These are phyloP conservation scores for Acanthamoeba triangularis DNA, from an alignment of 208 protist genomes.

Conservation along the genomic window DNA sequence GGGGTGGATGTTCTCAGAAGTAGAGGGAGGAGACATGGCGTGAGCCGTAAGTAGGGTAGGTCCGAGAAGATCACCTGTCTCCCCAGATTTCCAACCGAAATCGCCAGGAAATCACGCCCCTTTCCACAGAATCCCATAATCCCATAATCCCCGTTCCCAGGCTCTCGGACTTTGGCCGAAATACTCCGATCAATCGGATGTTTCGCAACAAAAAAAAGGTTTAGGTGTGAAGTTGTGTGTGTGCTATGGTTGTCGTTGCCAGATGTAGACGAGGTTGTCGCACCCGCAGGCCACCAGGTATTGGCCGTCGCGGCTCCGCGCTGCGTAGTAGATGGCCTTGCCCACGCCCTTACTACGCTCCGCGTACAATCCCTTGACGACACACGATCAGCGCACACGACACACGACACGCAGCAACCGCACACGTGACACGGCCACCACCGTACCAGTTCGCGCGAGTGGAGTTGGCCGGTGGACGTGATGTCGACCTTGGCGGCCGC, in stretches of 20 bases:
- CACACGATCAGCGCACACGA: not conserved
- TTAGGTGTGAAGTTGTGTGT: too few species aligned
- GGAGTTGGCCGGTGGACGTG: not conserved
- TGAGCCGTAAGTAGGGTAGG: too few species aligned
- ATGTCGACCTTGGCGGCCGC: not conserved
- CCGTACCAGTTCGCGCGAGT: not conserved
- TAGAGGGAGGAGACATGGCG: not conserved
- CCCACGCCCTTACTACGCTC: not conserved
- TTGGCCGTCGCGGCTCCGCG: not conserved
- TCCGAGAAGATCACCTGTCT: not conserved
- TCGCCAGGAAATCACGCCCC: not conserved
- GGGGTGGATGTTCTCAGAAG: too few species aligned
- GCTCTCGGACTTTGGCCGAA: too few species aligned
- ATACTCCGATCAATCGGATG: too few species aligned
- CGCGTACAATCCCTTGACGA: slow-evolving; percentile 4
- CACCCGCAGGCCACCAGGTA: not conserved
- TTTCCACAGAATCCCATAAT: not conserved
- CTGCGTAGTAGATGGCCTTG: not conserved
- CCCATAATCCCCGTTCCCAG: too few species aligned
- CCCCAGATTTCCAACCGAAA: not conserved
- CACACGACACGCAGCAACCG: not conserved
- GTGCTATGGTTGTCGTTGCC: not conserved
- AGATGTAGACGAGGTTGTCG: slow-evolving; percentile 25
- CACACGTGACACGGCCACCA: not conserved
- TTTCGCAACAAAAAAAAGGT: too few species aligned